Conservation (phyloP, 495 filamentous ascomycete species). For the Tuber calosporum region DNA sequence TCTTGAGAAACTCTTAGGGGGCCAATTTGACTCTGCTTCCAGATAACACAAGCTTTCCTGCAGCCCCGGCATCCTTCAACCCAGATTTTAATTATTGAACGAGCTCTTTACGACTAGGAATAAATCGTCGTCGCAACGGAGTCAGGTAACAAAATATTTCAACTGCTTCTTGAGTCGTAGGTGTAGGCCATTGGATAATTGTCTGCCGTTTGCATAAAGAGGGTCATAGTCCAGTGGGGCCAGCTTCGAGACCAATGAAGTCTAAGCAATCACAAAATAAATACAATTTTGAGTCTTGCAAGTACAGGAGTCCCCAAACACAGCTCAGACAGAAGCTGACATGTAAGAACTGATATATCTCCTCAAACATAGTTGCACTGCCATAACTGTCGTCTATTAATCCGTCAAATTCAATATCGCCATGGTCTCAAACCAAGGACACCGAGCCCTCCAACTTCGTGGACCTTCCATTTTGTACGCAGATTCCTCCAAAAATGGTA, state of each 20-base stretch:
- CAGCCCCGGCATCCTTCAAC: neutral
- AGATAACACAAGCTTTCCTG: neutral
- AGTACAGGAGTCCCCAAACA: neutral
- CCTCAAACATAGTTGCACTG: neutral
- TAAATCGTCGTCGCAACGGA: rapidly evolving
- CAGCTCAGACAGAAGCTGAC: neutral
- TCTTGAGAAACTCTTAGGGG: neutral
- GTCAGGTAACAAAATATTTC: neutral
- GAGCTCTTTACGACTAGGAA: neutral
- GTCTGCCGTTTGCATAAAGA: no score
- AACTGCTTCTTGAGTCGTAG: no score
- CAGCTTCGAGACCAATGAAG: neutral
- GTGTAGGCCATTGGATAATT: neutral
- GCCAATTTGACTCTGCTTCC: neutral
- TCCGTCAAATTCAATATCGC: neutral
- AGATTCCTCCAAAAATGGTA: neutral
- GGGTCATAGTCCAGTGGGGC: neutral
- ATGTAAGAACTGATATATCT: neutral
- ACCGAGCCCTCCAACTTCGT: no score
- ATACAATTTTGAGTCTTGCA: neutral
- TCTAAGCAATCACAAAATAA: neutral
- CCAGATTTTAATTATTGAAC: neutral
- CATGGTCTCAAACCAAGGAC: neutral
- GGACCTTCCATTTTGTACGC: no score
- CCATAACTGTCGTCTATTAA: neutral